These are phyloP conservation scores for Magnaporthiopsis poae DNA, from an alignment of 2,329 filamentous ascomycete genomes.

Conservation along the genomic window DNA sequence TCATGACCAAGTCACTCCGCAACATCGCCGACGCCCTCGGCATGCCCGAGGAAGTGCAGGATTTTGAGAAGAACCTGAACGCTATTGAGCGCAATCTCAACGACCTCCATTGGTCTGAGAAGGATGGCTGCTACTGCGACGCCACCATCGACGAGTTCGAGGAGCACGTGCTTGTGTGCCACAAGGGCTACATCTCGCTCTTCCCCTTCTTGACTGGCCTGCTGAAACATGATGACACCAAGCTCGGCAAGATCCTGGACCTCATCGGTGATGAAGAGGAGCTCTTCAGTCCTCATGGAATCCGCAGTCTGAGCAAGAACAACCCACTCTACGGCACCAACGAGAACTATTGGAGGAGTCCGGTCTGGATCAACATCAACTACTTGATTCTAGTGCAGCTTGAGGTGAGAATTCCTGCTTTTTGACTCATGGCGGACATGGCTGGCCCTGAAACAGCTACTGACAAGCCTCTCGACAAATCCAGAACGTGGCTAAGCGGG, in stretches of 20 bases:
- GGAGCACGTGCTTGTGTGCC: constrained; percentile 65
- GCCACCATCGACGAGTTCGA: constrained; percentile 92
- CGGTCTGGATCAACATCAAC: constrained; percentile 94
- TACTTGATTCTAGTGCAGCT: constrained; percentile 75
- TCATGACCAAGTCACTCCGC: constrained; percentile 80
- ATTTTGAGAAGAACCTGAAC: constrained; percentile 60
- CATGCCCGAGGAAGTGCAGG: constrained; percentile 63
- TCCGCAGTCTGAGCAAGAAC: constrained; percentile 77
- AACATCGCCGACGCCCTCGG: constrained; percentile 70
- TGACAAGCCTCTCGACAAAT: background rate
- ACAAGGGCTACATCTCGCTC: constrained; percentile 90
- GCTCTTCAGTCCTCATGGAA: constrained; percentile 82
- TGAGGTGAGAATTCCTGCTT: constrained; percentile 36
- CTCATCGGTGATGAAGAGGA: constrained; percentile 72
- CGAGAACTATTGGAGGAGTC: constrained; percentile 95
- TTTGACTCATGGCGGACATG: background rate
- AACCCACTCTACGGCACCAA: constrained; percentile 76
- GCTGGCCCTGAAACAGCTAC: background rate
- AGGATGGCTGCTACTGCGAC: constrained; percentile 79
- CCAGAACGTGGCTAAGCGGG: constrained; percentile 54
- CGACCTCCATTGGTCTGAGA: constrained; percentile 83
- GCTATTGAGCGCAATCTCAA: constrained; percentile 80
- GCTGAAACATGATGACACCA: constrained; percentile 61
- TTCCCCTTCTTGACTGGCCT: constrained; percentile 87
- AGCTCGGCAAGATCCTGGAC: constrained; percentile 64